phyloP scores from a whole-genome alignment of 2,329 filamentous ascomycete species.

The Torrubiella hemipterigena region DNA sequence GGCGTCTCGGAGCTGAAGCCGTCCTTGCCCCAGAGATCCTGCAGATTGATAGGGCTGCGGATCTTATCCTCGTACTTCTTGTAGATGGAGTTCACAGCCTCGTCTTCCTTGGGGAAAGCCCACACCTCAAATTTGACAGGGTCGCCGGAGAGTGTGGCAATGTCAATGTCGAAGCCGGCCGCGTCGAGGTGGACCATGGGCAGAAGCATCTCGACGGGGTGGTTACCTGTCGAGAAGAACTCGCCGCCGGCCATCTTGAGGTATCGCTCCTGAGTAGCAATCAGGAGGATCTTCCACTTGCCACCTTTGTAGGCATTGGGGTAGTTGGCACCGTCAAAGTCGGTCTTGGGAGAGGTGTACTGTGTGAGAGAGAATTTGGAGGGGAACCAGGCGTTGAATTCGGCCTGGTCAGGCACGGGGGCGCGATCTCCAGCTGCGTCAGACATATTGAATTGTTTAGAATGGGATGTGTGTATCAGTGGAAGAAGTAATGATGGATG shows the following conservation, averaged over 20 bases:
- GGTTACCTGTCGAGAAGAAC: conserved; percentile 12
- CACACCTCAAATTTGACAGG: conserved; percentile 13
- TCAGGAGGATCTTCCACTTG: conserved; percentile 10
- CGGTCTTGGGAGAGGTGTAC: conserved; percentile 9
- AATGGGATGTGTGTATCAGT: not conserved
- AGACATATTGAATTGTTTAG: conserved; percentile 3
- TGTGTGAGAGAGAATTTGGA: conserved; percentile 11
- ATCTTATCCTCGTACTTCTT: conserved; percentile 11
- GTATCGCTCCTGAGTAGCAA: conserved; percentile 11
- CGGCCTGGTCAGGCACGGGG: conserved; percentile 10
- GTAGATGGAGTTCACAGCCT: conserved; percentile 12
- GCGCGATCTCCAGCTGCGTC: conserved; percentile 5
- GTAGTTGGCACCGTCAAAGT: conserved; percentile 10
- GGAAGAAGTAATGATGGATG: too few relatives aligned
- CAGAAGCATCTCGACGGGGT: conserved; percentile 11
- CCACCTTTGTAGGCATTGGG: conserved; percentile 9
- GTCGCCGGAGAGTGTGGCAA: conserved; percentile 10
- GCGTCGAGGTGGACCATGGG: conserved; percentile 11
- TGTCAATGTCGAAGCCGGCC: conserved; percentile 11
- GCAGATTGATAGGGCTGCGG: conserved; percentile 9
- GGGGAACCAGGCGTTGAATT: conserved; percentile 12
- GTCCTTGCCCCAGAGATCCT: conserved; percentile 6
- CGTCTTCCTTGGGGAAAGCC: conserved; percentile 13
- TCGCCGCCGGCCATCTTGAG: conserved; percentile 10
- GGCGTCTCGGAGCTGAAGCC: conserved; percentile 7